Evolutionary conservation across 495 filamentous ascomycete genomes (phyloP).

Genomic region (Trichodelitschia bisporula): DNA sequence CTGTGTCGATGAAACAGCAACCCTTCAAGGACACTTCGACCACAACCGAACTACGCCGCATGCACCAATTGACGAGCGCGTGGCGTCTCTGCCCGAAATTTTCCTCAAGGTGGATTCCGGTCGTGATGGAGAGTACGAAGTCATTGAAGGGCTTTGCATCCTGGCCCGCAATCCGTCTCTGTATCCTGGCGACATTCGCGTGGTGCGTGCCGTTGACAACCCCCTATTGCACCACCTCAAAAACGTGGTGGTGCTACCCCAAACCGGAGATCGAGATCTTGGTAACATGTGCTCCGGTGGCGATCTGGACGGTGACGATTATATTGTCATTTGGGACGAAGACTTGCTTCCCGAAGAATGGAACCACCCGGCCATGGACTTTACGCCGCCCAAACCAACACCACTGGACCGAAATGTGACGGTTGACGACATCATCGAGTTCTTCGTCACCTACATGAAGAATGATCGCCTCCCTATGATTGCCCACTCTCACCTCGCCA

Average conservation of each 20-base stretch:
- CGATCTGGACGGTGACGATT: conserved; percentile 92
- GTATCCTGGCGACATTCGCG: conserved; percentile 77
- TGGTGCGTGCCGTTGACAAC: conserved; percentile 63
- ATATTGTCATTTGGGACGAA: conserved; percentile 76
- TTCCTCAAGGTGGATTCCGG: conserved; percentile 54
- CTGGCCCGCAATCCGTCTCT: conserved; percentile 84
- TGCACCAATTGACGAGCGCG: conserved; percentile 6
- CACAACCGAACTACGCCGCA: conserved; percentile 5
- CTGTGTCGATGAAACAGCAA: conserved; percentile 61
- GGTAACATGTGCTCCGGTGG: conserved; percentile 90
- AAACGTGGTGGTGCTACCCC: conserved; percentile 71
- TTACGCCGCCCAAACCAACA: conserved; percentile 25
- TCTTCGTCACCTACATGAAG: conserved; percentile 89
- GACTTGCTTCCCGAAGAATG: conserved; percentile 44
- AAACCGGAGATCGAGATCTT: conserved; percentile 60
- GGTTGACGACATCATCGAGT: conserved; percentile 44
- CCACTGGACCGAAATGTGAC: conserved; percentile 30
- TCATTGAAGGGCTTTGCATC: conserved; percentile 59
- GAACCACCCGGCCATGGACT: conserved; percentile 55
- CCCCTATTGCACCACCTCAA: conserved; percentile 46
- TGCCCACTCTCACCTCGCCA: conserved; percentile 62
- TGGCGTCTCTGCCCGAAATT: conserved; percentile 48
- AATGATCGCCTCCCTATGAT: conserved; percentile 61
- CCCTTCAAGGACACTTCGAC: conserved; percentile 41
- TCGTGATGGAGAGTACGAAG: conserved; percentile 24